Evolutionary conservation across 805 yeast species (phyloP), one percentile per base, ranked within the genome.

Genomic region (Saccharomycopsis malanga): DNA sequence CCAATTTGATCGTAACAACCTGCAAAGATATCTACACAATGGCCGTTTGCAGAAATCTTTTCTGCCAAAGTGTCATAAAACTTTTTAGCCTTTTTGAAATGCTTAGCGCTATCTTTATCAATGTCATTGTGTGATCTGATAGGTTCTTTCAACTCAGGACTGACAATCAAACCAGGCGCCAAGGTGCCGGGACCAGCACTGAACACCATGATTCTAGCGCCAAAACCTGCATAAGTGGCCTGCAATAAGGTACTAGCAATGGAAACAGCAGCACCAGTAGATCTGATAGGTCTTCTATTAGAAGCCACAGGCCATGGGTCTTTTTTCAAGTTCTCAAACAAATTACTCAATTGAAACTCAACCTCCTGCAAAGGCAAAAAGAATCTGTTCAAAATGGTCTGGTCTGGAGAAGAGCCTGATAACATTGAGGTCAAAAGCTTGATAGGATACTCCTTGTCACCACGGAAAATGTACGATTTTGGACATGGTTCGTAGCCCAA

Each of bases 1-100:
- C 98, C 98, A 50, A 88, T 83, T 72, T 89, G 98, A 68, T 89
- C 98, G 64, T 87, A 87, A 69, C 96, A 86, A 53, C 97, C 96
- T 25, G 95, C 95, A 66, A 86, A 88, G 41, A 89, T 77, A 64
- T 89, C 96, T 50, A 89, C 80, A 24, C 91, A 77, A 59, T 87
- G 95, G 14, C 87, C 85, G 54, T 78, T 76, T 21, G 68, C 65
- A 41, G 91, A 76, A 32, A 86, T 86, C 55, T 81, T 82, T 38
- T 77, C 73, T 34, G 94, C 83, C 40, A 89, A 63, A 34, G 72
- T 68, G 53, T 84, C 89, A 65, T 88, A 89, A 60, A 79, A 88
- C 63, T 86, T 82, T 57, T 74, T 76, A 7, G 96, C 94, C 63
- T 85, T 86, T 60, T 85, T 83, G 69, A 80, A 86, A 63, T 88